Conservation (phyloP, 176 grass and related monocot species). For the Phyllostachys edulis region DNA sequence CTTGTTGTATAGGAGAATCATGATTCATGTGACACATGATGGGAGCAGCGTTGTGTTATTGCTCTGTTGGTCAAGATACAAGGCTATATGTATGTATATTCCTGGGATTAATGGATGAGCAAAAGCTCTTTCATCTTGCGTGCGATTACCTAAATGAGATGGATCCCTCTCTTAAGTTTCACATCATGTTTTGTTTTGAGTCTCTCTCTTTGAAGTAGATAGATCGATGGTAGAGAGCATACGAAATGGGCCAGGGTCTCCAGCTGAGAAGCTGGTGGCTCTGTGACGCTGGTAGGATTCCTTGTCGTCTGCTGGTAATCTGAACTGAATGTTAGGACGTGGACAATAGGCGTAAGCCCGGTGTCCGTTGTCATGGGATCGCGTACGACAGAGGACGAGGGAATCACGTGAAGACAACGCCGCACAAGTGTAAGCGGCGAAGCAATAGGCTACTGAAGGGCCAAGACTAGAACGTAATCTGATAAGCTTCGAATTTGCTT, state of each 20-base stretch:
- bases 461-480: constrained; percentile 4
- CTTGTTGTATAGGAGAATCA: constrained; percentile 39
- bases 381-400: neutral
- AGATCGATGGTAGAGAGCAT: neutral
- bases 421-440: neutral
- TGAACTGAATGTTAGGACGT: neutral
- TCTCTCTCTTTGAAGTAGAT: neutral
- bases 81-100: constrained; percentile 28
- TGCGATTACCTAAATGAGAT: neutral
- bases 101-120: constrained; percentile 29
- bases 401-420: neutral
- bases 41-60: neutral
- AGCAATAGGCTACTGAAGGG: neutral
- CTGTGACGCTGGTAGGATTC: neutral
- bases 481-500: constrained; percentile 19
- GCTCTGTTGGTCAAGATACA: neutral
- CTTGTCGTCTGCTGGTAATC: neutral
- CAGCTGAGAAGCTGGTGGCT: neutral
- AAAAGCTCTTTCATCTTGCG: constrained; percentile 14
- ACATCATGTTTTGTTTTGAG: neutral
- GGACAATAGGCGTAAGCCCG: neutral
- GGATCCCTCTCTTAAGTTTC: neutral
- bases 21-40: neutral
- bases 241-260: too few species aligned
- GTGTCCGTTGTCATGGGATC: neutral